Conservation (phyloP, 73 alveolate genomes). For the Breviolum minutum region DNA sequence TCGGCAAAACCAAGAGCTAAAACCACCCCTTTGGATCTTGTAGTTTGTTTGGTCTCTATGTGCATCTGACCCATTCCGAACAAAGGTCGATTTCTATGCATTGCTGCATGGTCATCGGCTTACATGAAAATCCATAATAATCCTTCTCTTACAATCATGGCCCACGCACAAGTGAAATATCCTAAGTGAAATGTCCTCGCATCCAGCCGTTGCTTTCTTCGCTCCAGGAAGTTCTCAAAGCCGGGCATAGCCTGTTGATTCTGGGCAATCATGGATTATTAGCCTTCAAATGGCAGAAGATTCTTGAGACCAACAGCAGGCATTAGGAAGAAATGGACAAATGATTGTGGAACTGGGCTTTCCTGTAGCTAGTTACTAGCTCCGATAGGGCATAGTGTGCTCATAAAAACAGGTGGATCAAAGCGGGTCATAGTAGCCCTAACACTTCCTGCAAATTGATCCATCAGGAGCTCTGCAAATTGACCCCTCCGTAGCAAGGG, state of each 20-base stretch:
- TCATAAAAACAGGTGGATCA: background rate
- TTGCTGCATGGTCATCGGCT: too few relatives aligned
- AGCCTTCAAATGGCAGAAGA: background rate
- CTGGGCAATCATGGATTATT: too few relatives aligned
- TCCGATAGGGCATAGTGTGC: too few relatives aligned
- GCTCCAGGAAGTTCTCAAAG: conserved; percentile 80
- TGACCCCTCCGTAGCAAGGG: background rate
- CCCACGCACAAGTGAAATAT: background rate
- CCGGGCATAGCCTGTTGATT: conserved; percentile 95
- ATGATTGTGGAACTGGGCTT: background rate
- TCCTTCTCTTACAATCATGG: too few relatives aligned
- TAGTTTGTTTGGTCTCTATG: too few relatives aligned
- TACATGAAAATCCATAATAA: too few relatives aligned
- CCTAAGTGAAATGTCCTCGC: conserved; percentile 2
- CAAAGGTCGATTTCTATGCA: too few relatives aligned
- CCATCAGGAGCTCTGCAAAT: background rate
- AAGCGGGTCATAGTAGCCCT: background rate
- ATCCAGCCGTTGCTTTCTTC: conserved; percentile 87
- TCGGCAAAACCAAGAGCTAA: too few relatives aligned
- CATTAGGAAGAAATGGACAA: background rate
- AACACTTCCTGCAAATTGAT: too few relatives aligned
- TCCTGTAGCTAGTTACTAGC: background rate
- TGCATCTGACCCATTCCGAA: too few relatives aligned
- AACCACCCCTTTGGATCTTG: too few relatives aligned
- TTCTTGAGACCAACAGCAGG: background rate